Base-by-base conservation (phyloP, 495 filamentous ascomycete genomes). In the Penicillium maclennaniae region DNA sequence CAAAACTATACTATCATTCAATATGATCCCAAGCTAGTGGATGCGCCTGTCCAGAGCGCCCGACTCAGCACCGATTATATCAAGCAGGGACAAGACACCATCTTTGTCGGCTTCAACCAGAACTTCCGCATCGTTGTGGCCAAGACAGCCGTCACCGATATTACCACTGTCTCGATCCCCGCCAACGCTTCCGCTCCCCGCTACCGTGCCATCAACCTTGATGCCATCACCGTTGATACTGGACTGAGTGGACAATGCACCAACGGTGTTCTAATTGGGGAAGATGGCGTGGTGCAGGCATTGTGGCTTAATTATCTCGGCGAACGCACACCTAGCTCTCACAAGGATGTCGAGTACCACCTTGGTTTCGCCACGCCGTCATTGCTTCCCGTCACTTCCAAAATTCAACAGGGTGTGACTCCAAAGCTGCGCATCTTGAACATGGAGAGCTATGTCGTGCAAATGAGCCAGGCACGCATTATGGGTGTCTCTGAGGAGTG, bases 401-500 rank as follows among this genome's bases (percentile, higher is more conserved):
- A 95, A 69, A 88, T 99, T 56, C 88, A 91, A 66, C 71, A 86
- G 49, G 92, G 89, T 40, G 71, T 82, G 45, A 80, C 79, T 36
- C 95, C 93, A 0, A 87, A 86, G 51, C 74, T 97, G 19, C 82
- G 91, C 16, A 96, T 97, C 70, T 70, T 99, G 45, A 91, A 91
- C 54, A 86, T 96, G 66, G 93, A 99, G 69, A 91, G 91, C 66
- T 90, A 95, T 49, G 84, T 92, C 36, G 89, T 97, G 27, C 89
- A 95, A 61, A 97, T 99, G 93, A 88, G 84, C 52, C 93, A 97
- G 72, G 93, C 87, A n/a, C 86, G 92, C 23, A 90, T 97, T 54
- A 97, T 99, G 95, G 95, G 95, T 27, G 90, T 97, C 7, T 87
- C 87, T 0, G 92, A 97, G 61, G 87, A 95, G 45, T 97, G 93